Evolutionary conservation across 23 red algal species (phyloP).

Genomic region (Cyanidioschyzon merolae): DNA sequence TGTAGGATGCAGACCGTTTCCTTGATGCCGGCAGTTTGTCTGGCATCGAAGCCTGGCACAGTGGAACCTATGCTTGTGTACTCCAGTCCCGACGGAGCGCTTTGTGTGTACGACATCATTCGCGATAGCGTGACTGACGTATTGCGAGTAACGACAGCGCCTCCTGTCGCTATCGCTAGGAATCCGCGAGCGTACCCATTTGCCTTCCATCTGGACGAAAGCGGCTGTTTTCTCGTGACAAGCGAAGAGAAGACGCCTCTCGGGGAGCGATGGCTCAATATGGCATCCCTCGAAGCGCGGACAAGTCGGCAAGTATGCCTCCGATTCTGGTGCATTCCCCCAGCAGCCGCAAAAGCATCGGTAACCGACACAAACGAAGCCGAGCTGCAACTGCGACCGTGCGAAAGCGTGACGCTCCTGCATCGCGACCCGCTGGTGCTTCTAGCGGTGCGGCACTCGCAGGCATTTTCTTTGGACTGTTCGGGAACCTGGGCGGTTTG

Average conservation of each 20-base stretch:
- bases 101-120: background rate
- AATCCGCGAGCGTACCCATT: background rate
- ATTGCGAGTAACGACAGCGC: background rate
- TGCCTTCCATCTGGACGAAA: background rate
- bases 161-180: background rate
- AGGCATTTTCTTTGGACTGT: background rate
- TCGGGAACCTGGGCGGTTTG: background rate
- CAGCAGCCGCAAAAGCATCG: too few species aligned
- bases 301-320: background rate
- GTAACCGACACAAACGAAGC: too few species aligned
- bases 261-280: background rate
- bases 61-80: background rate
- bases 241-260: background rate
- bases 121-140: background rate
- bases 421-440: background rate
- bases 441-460: background rate
- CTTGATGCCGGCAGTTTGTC: too few species aligned
- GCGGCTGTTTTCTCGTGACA: background rate
- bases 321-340: background rate
- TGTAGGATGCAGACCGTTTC: too few species aligned
- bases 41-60: too few species aligned
- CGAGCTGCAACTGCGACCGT: too few species aligned
- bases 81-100: background rate
- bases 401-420: background rate
- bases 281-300: background rate